Evolutionary conservation across 257 asterid genomes (phyloP), one percentile per base, ranked within the genome.

Genomic region (Paraleonurus japonicus): DNA sequence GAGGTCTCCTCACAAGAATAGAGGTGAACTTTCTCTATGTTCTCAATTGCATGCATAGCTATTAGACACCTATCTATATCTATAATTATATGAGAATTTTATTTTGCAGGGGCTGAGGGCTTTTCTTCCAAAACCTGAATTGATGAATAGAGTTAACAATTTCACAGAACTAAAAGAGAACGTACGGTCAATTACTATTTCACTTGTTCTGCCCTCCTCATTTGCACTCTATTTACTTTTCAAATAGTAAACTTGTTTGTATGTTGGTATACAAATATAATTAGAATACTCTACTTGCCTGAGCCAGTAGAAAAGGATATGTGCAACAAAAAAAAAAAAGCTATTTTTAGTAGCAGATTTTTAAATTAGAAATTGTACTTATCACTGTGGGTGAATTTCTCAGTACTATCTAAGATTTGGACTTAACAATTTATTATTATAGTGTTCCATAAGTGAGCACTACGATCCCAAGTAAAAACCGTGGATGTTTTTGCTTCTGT

Each of bases 1-100:
- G 96, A 58, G 99, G 99, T 62, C 95, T 95, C 66, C 87, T 95
- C 73, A 89, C 98, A 72, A 86, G 98, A 87, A 80, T 95, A 81
- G 99, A 95, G 90, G 98, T 94, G 33, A 71, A 33, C 67, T 26
- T n/a, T 71, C 27, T 57, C 17, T 65, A 70, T 65, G 35, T 45
- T 69, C 26, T 11, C 51, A 17, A 16, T 41, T 59, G 32, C 66
- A 62, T 51, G 35, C 48, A 12, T 74, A 61, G 48, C 51, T 20
- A 71, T 58, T 0, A 28, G 3, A 9, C 27, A 43, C 13, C 19
- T 61, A 32, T 41, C 57, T 61, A 23, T 19, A 24, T 33, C 8
- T 15, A 53, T 33, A 12, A 8, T 61, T 53, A 22, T 57, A 10
- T 67, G 60, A 27, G 37, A 67, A 50, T 64, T 78, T 64, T 57